phyloP scores from a whole-genome alignment of 768 basidiomycete species.

The Suillus sp. region DNA sequence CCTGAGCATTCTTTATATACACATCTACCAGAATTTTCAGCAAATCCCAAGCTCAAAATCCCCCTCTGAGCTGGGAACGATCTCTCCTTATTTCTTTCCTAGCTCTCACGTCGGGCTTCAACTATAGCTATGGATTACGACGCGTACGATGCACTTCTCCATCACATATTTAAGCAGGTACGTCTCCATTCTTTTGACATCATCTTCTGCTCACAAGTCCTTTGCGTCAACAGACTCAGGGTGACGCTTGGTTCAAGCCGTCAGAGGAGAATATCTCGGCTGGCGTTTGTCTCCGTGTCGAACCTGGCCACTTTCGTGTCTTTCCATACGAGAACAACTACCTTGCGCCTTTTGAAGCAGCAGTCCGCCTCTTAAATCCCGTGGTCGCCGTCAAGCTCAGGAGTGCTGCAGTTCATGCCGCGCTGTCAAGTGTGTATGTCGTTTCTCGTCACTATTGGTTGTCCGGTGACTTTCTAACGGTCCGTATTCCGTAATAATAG shows the following conservation, averaged over 20 bases:
- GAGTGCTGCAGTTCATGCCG: conserved; percentile 79
- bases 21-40: neutral
- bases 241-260: conserved; percentile 86
- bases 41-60: neutral
- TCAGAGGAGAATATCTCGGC: conserved; percentile 80
- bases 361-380: conserved; percentile 74
- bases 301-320: conserved; percentile 69
- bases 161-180: conserved; percentile 78
- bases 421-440: conserved; percentile 67
- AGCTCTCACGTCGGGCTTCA: neutral
- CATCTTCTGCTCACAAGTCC: conserved; percentile 3
- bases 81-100: neutral
- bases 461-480: conserved; percentile 11
- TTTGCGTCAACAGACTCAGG: conserved; percentile 59
- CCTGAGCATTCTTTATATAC: conserved; percentile 20
- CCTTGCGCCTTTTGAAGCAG: conserved; percentile 81
- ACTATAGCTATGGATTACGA: conserved; percentile 56
- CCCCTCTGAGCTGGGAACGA: conserved; percentile 6
- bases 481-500: conserved; percentile 34
- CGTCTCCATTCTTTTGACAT: conserved; percentile 18
- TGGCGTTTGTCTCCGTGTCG: conserved; percentile 75
- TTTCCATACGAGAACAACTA: conserved; percentile 87
- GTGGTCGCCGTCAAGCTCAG: conserved; percentile 83
- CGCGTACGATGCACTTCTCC: conserved; percentile 76
- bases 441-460: neutral